Evolutionary conservation across 1,284 basidiomycete species (phyloP), one percentile per base, ranked within the genome.

Genomic region (Boletus sp.): DNA sequence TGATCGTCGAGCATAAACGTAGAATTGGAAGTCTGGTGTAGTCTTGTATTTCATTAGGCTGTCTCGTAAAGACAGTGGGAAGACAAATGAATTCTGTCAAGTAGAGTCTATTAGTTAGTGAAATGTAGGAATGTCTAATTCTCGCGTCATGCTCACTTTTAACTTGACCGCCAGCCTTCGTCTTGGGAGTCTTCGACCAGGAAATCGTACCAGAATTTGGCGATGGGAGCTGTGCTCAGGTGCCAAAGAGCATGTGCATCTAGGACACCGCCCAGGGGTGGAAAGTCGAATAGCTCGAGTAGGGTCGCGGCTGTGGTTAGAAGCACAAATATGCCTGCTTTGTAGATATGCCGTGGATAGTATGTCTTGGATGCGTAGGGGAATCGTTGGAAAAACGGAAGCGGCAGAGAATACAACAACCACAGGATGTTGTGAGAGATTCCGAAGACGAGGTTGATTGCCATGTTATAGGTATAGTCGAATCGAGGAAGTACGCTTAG

Each of bases 191-290:
- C 92, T 61, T 82, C 71, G 6, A 90, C 68, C 41, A 94, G 71
- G 68, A 95, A 96, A 18, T 80, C 76, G 67, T 94, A 99, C 96
- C 96, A 99, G 57, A 84, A 79, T 51, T 81, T 70, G 3, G 87
- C 84, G 49, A 99, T 84, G 0, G 91, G 91, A 1, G 84, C 88
- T 0, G 96, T 99, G 3, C 86, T 83, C 4, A 91, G 76, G 76
- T 99, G 97, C 97, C 97, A 99, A 13, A 98, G 76, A 5, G 94
- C 81, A 73, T 99, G 97, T 0, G 96, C 94, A 69, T 99, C 97
- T n/a, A 98, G 76, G 4, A 86, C 72, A 44, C 94, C 76, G 29
- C 72, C 67, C 75, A 86, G 78, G 0, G 97, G 93, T 1, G 94
- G 85, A 66, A 99, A 99, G 69, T 99, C 97, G 63, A 98, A 85